phyloP scores from a whole-genome alignment of 75 land plant genomes.

The Azolla pinnata region DNA sequence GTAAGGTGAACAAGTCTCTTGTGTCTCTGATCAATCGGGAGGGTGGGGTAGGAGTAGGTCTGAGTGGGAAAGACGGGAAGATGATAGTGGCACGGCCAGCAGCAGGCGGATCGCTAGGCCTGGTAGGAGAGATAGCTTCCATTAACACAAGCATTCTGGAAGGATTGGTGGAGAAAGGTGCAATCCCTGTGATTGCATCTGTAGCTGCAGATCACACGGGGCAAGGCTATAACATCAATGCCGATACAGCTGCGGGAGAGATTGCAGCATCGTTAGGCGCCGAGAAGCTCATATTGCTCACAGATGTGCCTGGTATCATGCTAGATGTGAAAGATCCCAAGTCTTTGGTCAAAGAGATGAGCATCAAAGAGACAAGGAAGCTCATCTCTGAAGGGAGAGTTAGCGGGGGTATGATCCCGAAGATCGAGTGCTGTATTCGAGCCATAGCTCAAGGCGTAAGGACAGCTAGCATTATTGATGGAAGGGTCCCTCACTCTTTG shows the following conservation, averaged over 20 bases:
- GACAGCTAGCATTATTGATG: slow-evolving; percentile 90
- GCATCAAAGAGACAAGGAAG: slow-evolving; percentile 60
- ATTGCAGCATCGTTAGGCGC: slow-evolving; percentile 89
- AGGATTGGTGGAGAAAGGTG: slow-evolving; percentile 33
- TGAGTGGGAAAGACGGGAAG: slow-evolving; percentile 79
- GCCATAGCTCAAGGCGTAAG: slow-evolving; percentile 77
- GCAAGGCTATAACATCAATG: slow-evolving; percentile 81
- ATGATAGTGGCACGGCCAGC: slow-evolving; percentile 69
- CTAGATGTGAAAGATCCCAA: slow-evolving; percentile 40
- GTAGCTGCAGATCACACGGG: slow-evolving; percentile 77
- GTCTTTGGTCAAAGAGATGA: slow-evolving; percentile 65
- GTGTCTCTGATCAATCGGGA: slow-evolving; percentile 80
- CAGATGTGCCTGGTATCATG: slow-evolving; percentile 86
- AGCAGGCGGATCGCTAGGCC: slow-evolving; percentile 52
- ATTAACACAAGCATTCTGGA: slow-evolving; percentile 53
- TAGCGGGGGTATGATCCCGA: slow-evolving; percentile 93
- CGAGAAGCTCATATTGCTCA: slow-evolving; percentile 82
- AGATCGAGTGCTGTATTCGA: slow-evolving; percentile 75
- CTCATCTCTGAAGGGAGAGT: slow-evolving; percentile 64
- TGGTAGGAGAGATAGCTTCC: slow-evolving; percentile 71
- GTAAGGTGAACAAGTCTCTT: slow-evolving; percentile 70
- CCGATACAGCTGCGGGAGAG: slow-evolving; percentile 91
- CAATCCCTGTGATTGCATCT: slow-evolving; percentile 83
- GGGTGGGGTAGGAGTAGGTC: slow-evolving; percentile 77
- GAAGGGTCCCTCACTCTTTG: slow-evolving; percentile 65